Evolutionary conservation across 176 grass and related monocot genomes (phyloP).

Genomic region (Elaeis guineensis): DNA sequence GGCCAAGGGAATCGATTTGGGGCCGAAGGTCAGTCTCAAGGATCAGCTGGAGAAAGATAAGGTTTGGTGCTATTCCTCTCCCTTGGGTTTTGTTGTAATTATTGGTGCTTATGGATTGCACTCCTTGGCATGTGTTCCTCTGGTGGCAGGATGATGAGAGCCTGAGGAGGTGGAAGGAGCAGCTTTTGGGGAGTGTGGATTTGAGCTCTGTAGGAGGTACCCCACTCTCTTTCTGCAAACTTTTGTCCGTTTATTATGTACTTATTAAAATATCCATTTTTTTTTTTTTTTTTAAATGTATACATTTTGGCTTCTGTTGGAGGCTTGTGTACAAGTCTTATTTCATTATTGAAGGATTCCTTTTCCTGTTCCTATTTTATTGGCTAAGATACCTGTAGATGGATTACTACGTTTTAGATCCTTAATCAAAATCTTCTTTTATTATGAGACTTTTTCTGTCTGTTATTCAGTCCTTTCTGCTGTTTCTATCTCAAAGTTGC

Average conservation of each 20-base stretch:
- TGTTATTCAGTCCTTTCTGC: too few relatives aligned
- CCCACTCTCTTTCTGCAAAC: neutral
- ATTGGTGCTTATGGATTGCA: neutral
- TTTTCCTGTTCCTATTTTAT: too few relatives aligned
- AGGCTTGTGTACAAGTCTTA: too few relatives aligned
- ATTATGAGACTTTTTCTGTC: too few relatives aligned
- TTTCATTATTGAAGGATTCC: too few relatives aligned
- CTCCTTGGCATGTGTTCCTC: neutral
- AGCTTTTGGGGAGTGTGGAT: conserved; percentile 32
- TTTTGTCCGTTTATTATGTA: neutral
- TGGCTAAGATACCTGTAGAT: too few relatives aligned
- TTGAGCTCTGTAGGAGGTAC: conserved; percentile 41
- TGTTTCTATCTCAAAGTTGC: too few relatives aligned
- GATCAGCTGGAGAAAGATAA: conserved; percentile 98
- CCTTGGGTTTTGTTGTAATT: neutral
- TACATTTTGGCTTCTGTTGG: neutral
- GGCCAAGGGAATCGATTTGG: conserved; percentile 55
- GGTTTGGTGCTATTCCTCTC: conserved; percentile 16
- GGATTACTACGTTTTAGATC: too few relatives aligned
- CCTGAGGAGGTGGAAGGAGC: conserved; percentile 44
- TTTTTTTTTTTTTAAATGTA: neutral
- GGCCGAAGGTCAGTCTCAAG: conserved; percentile 90
- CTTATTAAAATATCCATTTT: neutral
- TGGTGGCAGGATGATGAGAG: conserved; percentile 34
- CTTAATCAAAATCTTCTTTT: too few relatives aligned